Evolutionary conservation across 257 asterid genomes (phyloP), one percentile per base, ranked within the genome.

Genomic region (Echium plantagineum): DNA sequence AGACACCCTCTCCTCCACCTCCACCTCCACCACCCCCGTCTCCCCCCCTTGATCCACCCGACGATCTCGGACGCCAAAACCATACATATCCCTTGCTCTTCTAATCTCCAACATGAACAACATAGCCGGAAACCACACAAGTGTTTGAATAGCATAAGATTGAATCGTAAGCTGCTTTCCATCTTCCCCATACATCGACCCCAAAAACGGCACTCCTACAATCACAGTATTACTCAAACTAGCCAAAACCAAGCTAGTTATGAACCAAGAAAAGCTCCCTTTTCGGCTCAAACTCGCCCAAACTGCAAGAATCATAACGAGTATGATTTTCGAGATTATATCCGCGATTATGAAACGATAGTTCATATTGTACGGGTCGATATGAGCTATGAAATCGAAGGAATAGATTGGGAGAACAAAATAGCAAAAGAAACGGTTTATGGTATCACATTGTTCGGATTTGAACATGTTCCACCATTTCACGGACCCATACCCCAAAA

Each of bases 341-440:
- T 90, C 96, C 0, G 81, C 86, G 0, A 64, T 69, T 1, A 90
- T 73, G 76, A 87, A 90, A 4, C 75, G 72, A 20, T 18, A 85
- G 63, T 85, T 90, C 90, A 84, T 72, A 35, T 58, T 57, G 77
- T 85, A 86, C 15, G 95, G 96, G 59, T 86, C 52, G 15, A 86
- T 77, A 26, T 70, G 62, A 53, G 86, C 53, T 5, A 77, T 72
- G 78, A 90, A 84, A 1, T 81, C 77, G 60, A 90, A 90, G 20
- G 78, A 66, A 79, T 86, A 90, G 62, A 90, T 85, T 3, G 97
- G 94, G 58, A 89, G 63, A 21, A 89, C 67, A 74, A 84, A 86
- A 19, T 72, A 90, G 55, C 85, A 84, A 20, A 75, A 81, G 69
- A 86, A 78, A 2, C 90, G 79, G 63, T 84, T 90, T 28, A 90